Evolutionary conservation across 2,329 filamentous ascomycete species (phyloP), one percentile per base, ranked within the genome.

Genomic region (Stachybotrys chlorohalonatus): DNA sequence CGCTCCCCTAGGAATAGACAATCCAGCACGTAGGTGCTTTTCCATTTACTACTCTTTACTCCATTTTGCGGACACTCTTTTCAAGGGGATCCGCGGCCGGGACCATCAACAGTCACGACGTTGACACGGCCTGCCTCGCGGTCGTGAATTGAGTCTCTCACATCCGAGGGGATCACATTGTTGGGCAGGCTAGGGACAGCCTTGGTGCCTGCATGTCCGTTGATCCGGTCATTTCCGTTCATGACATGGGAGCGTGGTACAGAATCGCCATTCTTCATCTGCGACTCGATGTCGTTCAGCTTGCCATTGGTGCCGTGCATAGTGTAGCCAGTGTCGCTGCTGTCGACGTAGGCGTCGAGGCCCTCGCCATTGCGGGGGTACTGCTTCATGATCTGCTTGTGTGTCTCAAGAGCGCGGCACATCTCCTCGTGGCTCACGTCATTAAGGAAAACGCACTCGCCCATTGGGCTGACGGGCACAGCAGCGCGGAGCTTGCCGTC

Each of bases 401-500:
- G 86, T 65, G 74, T 73, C 50, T 73, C 72, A 13, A 89, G 72
- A 2, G 83, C 84, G 5, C 69, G 69, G 56, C 78, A 78, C 74
- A 89, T 80, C 60, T 89, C 84, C 13, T 84, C 75, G 31, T 75
- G 70, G 1, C 77, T 74, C 1, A 87, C 80, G 47, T 89, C 84
- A 62, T 89, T 89, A 53, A 89, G 63, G 71, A 90, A 89, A 3
- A 77, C 75, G 63, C 86, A 89, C 11, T 73, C 74, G 1, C 86
- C 86, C 32, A 89, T 75, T 0, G 86, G 86, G 57, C 76, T 82
- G 24, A 68, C 50, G 1, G 86, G 86, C 0, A 89, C 84, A 5
- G 86, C 85, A 39, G 85, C 82, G 46, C 86, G 79, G 9, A 89
- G 75, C 63, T 81, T 75, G 39, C 86, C 86, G 58, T 89, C 86